Conservation (phyloP, 2,329 filamentous ascomycete genomes). For the Septoria petroselini region DNA sequence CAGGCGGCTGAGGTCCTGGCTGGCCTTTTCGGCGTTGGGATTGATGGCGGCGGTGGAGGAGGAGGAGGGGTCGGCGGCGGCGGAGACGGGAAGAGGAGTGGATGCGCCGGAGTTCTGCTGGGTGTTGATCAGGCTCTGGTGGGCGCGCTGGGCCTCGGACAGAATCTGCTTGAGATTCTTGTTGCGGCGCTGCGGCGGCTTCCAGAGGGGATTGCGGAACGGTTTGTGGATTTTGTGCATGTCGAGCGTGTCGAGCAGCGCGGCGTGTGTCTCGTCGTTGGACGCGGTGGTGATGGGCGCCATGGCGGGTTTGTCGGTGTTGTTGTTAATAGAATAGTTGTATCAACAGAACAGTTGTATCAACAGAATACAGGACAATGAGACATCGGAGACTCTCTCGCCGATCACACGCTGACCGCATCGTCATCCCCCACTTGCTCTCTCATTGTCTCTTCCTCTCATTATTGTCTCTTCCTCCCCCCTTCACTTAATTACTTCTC, state of each 20-base stretch:
- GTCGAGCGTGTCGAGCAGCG: conserved; percentile 86
- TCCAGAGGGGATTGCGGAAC: conserved; percentile 89
- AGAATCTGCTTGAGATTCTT: conserved; percentile 98
- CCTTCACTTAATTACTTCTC: background rate
- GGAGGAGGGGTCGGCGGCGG: conserved; percentile 41
- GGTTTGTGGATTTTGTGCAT: conserved; percentile 80
- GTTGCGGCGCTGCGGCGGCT: conserved; percentile 90
- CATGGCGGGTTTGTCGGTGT: conserved; percentile 40
- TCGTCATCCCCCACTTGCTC: background rate
- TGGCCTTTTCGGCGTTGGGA: conserved; percentile 84
- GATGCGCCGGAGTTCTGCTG: conserved; percentile 71
- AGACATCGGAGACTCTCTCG: too few relatives aligned
- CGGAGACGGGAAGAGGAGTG: conserved; percentile 52
- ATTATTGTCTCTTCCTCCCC: background rate
- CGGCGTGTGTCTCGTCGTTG: conserved; percentile 74
- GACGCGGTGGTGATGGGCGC: conserved; percentile 64
- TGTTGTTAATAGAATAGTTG: too few relatives aligned
- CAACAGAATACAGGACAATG: too few relatives aligned
- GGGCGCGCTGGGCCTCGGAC: conserved; percentile 79
- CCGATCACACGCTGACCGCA: conserved; percentile 14
- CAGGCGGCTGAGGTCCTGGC: conserved; percentile 78
- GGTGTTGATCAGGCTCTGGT: conserved; percentile 83
- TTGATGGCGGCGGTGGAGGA: conserved; percentile 66
- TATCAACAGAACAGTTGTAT: too few relatives aligned
- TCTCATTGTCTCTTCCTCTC: background rate